Evolutionary conservation across 176 grass and related monocot genomes (phyloP), one percentile per base, ranked within the genome.

Genomic region (Musa troglodytarum): DNA sequence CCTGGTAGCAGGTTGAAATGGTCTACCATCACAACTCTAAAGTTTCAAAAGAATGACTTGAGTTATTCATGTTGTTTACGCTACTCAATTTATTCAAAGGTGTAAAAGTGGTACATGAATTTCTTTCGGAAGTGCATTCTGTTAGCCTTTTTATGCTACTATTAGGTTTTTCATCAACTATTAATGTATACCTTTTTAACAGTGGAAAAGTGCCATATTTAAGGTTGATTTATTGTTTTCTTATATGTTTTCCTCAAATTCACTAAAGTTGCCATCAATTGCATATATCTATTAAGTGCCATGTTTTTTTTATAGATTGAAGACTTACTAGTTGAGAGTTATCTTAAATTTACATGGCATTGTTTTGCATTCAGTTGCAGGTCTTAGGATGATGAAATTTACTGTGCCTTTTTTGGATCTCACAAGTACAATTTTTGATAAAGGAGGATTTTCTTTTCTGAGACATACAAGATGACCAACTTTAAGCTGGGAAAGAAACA

Each of bases 401-500:
- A 23, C 19, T 21, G 8, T 50, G 10, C 8, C 10, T 52, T 53
- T 25, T 12, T 64, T 59, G 15, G 43, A 52, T 8, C 74, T 63
- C 17, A 28, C 22, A 9, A 28, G 16, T 1, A 64, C 13, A 7
- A 78, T 51, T 10, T 15, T 62, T 61, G 72, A 52, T 64, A 79
- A 51, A 64, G 77, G 34, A 28, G 17, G 21, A 0, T 72, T 72
- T 80, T 62, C 20, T 63, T 63, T 21, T 22, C 63, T 15, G 19
- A 43, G 1, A 50, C 59, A 34, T 17, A 64, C 55, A 63, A 64
- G 19, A 80, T 80, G 55, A 73, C 49, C 21, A 62, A 80, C 62
- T 70, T 80, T 73, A 73, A 73, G 49, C 20, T 80, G 54, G 54
- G 69, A 63, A 80, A 73, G 34, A 80, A 80, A 16, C 78, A 80